Base-by-base conservation (phyloP, 352 stramenopile species). In the Achlya hypogyna region DNA sequence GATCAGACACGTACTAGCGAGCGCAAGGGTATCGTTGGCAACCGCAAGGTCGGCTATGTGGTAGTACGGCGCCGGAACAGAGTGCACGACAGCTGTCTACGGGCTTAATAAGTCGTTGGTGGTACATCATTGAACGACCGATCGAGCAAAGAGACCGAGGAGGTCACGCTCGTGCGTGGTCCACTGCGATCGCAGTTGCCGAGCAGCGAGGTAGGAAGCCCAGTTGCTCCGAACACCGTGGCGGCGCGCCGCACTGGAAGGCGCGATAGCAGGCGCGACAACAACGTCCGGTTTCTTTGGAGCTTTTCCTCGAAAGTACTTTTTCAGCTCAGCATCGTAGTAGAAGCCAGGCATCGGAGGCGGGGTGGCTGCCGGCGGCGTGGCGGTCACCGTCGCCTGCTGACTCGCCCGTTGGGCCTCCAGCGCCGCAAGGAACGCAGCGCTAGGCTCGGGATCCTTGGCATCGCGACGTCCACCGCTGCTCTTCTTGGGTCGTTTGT, bases 231-330 rank as follows among this genome's bases (percentile, higher is more conserved):
- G n/a, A n/a, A n/a, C n/a, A n/a, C n/a, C n/a, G n/a, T n/a, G n/a
- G n/a, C n/a, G n/a, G n/a, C n/a, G n/a, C n/a, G n/a, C n/a, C n/a
- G n/a, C n/a, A n/a, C n/a, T n/a, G n/a, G n/a, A n/a, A n/a, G n/a
- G n/a, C n/a, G n/a, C n/a, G n/a, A n/a, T n/a, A n/a, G n/a, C n/a
- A n/a, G n/a, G n/a, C n/a, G n/a, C n/a, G n/a, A n/a, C n/a, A n/a
- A n/a, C n/a, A n/a, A 38, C 10, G 1, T 3, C 10, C 25, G 25
- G 2, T 20, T 35, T 56, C 8, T 10, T 10, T 1, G 60, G 60
- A 5, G 60, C 8, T 3, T 58, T 56, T 18, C 60, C 60, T 22
- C 38, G 60, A 58, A 67, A 67, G 60, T 67, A 67, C 28, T 67
- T 67, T 12, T 58, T 58, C 29, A 32, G 51, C 23, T 22, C 31